Base-by-base conservation (phyloP, 805 yeast genomes). In the Wickerhamomyces rabaulensis region DNA sequence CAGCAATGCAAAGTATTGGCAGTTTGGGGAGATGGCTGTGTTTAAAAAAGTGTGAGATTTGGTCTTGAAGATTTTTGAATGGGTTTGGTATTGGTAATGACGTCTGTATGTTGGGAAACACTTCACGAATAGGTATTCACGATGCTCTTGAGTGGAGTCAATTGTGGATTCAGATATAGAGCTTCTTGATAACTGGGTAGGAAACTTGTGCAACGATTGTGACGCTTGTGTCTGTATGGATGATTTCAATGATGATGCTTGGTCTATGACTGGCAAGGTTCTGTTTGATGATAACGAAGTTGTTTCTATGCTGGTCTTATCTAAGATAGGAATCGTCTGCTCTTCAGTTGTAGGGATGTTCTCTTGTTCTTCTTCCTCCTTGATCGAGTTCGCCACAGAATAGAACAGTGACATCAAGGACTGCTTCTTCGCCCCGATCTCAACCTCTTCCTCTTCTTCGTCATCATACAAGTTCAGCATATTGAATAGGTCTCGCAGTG, bases 101-200 rank as follows among this genome's bases (percentile, higher is more conserved):
- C 78, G 82, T 49, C 96, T 73, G 60, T 84, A 87, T 46, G 81
- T 78, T 0, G 97, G 97, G 65, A 88, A 90, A 55, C 92, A 87
- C 56, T 82, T 84, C 6, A 83, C 81, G 62, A 82, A 88, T 44
- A 80, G 73, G 45, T 76, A 72, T 59, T 87, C 96, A 51, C 82
- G 80, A 37, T 65, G 68, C 47, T 61, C 71, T 15, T 53, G 50
- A 38, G 46, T 37, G 46, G 49, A 16, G 12, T 19, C 23, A 6
- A 19, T 19, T 17, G 39, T 17, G 3, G 39, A 20, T 36, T 19
- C 23, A 2, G 39, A 20, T n/a, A 36, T 20, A n/a, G 22, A 19
- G 7, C 6, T 20, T 13, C 16, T 20, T 19, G 23, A 19, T 36
- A 20, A 20, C 10, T 20, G 16, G 10, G 39, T 19, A 4, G 22